phyloP scores from a whole-genome alignment of 768 basidiomycete genomes.

The Boletus vermiculosoides region DNA sequence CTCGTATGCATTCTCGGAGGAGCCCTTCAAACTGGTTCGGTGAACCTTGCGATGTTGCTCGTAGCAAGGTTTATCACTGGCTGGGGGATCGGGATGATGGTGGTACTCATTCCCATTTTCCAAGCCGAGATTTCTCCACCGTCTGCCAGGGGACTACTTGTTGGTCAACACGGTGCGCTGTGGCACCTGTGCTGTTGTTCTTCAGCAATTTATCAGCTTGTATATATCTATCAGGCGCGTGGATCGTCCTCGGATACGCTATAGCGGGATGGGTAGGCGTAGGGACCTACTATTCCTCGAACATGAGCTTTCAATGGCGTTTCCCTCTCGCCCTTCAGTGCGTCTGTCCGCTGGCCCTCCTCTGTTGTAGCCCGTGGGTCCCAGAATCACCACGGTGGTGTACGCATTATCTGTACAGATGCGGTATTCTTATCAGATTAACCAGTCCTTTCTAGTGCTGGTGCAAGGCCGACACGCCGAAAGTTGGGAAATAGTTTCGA shows the following conservation, averaged over 20 bases:
- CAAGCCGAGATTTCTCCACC: not conserved
- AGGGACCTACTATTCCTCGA: not conserved
- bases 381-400: not conserved
- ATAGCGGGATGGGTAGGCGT: not conserved
- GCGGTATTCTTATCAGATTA: not conserved
- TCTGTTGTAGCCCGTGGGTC: not conserved
- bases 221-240: not conserved
- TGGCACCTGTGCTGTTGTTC: too few relatives aligned
- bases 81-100: not conserved
- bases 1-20: not conserved
- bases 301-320: slow-evolving; percentile 1
- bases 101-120: not conserved
- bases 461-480: not conserved
- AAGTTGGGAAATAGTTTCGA: not conserved
- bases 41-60: not conserved
- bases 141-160: not conserved
- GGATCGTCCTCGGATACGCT: not conserved
- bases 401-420: not conserved
- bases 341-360: not conserved
- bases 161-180: not conserved
- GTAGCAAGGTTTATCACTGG: not conserved
- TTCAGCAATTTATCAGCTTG: not conserved
- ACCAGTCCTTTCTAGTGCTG: not conserved
- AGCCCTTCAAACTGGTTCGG: not conserved
- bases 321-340: not conserved